These are phyloP conservation scores for Chaetomium globosum DNA, from an alignment of 2,329 filamentous ascomycete genomes.

Conservation along the genomic window DNA sequence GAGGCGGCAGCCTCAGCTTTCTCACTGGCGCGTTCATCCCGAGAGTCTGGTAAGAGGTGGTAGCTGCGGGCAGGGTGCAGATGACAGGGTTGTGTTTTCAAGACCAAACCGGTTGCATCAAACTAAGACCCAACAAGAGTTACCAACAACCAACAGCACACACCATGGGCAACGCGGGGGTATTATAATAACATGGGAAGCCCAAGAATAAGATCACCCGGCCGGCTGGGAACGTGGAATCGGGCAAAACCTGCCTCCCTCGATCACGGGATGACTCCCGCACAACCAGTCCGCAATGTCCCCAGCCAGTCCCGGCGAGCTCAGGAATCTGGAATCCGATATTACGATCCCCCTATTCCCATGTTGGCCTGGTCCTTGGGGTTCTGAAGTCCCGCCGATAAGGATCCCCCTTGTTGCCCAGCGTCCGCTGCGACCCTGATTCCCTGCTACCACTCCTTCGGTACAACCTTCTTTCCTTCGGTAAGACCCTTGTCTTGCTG, in stretches of 20 bases:
- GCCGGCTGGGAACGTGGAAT: background rate
- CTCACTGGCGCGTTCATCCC: background rate
- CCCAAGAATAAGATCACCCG: background rate
- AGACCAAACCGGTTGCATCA: background rate
- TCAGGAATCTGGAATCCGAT: conserved; percentile 5
- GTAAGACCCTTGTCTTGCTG: background rate
- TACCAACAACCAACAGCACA: background rate
- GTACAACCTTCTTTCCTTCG: conserved; percentile 1
- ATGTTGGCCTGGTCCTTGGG: background rate
- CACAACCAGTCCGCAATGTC: too few species aligned
- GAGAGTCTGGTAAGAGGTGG: background rate
- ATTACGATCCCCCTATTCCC: conserved; percentile 10
- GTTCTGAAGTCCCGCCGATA: conserved; percentile 2
- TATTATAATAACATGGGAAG: background rate
- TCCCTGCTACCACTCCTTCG: conserved; percentile 5
- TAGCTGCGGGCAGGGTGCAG: background rate
- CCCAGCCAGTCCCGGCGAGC: background rate
- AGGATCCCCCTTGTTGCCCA: background rate
- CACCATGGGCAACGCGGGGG: background rate
- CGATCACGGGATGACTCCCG: background rate
- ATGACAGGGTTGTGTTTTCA: background rate
- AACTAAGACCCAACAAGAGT: background rate
- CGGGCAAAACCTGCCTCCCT: background rate
- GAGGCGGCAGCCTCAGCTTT: conserved; percentile 7
- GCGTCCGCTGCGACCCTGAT: background rate